Percentiles rank a stretch among this genome's conserved stretches.
phyloP scores from a whole-genome alignment of 495 filamentous ascomycete species.

The Chlorociboria aeruginascens region DNA sequence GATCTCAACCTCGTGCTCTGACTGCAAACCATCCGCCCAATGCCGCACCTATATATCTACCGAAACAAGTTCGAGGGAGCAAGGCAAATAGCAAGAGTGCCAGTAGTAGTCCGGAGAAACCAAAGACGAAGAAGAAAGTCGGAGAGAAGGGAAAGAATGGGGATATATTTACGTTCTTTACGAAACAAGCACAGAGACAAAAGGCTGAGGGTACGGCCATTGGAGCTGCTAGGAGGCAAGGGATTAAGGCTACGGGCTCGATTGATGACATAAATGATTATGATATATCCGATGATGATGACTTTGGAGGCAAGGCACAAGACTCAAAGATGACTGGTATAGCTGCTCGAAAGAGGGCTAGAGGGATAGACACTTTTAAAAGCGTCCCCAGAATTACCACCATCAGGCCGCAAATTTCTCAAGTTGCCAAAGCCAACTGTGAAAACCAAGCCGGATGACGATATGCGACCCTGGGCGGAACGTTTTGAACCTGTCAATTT shows the following conservation, averaged over 20 bases:
- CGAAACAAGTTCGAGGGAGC: constrained; percentile 1
- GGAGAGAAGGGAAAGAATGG: constrained; percentile 31
- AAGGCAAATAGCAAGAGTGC: constrained; percentile 23
- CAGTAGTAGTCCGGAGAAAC: constrained; percentile 39
- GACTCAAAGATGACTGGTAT: constrained; percentile 31
- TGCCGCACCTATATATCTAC: constrained; percentile 14
- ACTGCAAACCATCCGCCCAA: constrained; percentile 15
- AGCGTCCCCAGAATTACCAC: constrained; percentile 8
- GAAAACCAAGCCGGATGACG: constrained; percentile 20
- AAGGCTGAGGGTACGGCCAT: constrained; percentile 12
- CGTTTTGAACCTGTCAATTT: constrained; percentile 59
- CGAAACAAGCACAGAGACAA: constrained; percentile 35
- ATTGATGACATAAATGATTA: constrained; percentile 11
- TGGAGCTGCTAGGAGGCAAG: constrained; percentile 1
- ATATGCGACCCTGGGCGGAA: constrained; percentile 72
- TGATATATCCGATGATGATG: constrained; percentile 37
- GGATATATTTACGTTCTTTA: constrained; percentile 40
- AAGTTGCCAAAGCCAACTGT: constrained; percentile 9
- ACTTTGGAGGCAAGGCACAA: constrained; percentile 29
- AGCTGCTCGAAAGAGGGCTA: constrained; percentile 30
- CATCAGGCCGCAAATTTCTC: constrained; percentile 28
- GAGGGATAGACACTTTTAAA: constrained; percentile 7
- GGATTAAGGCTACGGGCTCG: not conserved
- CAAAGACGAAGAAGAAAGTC: constrained; percentile 24
- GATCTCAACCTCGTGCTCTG: constrained; percentile 6